A percentile compares a stretch with the other conserved stretches of the same genome.
These are phyloP conservation scores for Neolentinus lepideus DNA, from an alignment of 1,284 basidiomycete genomes.

Conservation along the genomic window DNA sequence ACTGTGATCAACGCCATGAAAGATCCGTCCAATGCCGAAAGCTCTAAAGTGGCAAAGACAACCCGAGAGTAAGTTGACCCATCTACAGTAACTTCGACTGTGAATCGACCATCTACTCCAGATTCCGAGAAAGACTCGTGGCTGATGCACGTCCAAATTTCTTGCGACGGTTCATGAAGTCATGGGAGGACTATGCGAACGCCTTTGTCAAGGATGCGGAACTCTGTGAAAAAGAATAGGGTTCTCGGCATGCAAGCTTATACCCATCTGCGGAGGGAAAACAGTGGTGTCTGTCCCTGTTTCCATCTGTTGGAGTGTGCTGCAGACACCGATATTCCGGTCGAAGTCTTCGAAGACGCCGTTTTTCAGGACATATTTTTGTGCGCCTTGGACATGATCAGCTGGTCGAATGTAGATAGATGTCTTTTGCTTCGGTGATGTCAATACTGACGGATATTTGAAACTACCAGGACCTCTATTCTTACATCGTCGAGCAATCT, in stretches of 20 bases:
- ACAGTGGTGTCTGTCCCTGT: conserved; percentile 31
- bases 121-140: conserved; percentile 45
- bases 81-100: conserved; percentile 7
- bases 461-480: conserved; percentile 32
- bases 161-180: conserved; percentile 28
- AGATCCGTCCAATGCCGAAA: conserved; percentile 44
- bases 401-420: conserved; percentile 35
- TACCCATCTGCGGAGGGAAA: conserved; percentile 29
- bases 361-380: conserved; percentile 27
- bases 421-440: conserved; percentile 1
- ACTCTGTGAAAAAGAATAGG: conserved; percentile 22
- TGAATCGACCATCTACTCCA: conserved; percentile 15
- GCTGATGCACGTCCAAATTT: conserved; percentile 35
- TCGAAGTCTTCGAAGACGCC: conserved; percentile 26
- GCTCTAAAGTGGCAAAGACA: conserved; percentile 46
- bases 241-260: conserved; percentile 25
- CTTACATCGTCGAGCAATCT: conserved; percentile 33
- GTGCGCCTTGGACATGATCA: conserved; percentile 33
- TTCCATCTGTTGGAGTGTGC: conserved; percentile 31
- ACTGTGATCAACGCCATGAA: conserved; percentile 47
- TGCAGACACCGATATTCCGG: conserved; percentile 31
- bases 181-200: conserved; percentile 27
- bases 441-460: background rate
- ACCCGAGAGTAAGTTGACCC: conserved; percentile 48
- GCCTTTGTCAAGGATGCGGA: conserved; percentile 28